Base-by-base conservation (phyloP, 129 eudicot genomes). In the Flaveria linearis region DNA sequence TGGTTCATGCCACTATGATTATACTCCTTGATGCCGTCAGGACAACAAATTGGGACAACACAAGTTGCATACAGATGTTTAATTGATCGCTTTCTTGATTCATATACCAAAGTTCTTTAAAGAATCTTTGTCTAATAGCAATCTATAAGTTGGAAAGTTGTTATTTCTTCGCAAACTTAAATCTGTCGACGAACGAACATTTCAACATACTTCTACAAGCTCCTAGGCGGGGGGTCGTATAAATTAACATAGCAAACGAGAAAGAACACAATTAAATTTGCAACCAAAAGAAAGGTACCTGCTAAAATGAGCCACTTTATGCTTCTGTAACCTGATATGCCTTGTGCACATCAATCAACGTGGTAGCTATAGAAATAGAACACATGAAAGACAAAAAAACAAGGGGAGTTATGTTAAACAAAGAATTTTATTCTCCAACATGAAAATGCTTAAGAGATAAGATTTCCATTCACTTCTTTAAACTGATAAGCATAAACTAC, bases 1-100 rank as follows among this genome's bases (percentile, higher is more conserved):
- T 55, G 71, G 81, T 58, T 78, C 83, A 71, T 89, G 94, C 91
- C 83, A 84, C 61, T 89, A 83, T 39, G 88, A 87, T 79, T 83
- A 74, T 61, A 78, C 73, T 67, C 88, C 87, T 63, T 84, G 83
- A 80, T 74, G 77, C 83, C 50, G 46, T n/a, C 7, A 78, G 73
- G 74, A 72, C n/a, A 61, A 47, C 55, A 18, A 62, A 47, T 49
- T 71, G 62, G 61, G 65, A 47, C 78, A 79, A 79, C 78, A 61
- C 33, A 46, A n/a, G 43, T 71, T 46, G 56, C 78, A 62, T 47
- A 36, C 45, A 23, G 46, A 61, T 78, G 71, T 58, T 71, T 25
- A 26, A 33, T 68, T 47, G 51, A 61, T 22, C 46, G 13, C 82
- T 62, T 71, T 79, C 74, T 71, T 71, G 72, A 79, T 63, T 79